Evolutionary conservation across 2,329 filamentous ascomycete genomes (phyloP).

Genomic region (Fusarium continuum): DNA sequence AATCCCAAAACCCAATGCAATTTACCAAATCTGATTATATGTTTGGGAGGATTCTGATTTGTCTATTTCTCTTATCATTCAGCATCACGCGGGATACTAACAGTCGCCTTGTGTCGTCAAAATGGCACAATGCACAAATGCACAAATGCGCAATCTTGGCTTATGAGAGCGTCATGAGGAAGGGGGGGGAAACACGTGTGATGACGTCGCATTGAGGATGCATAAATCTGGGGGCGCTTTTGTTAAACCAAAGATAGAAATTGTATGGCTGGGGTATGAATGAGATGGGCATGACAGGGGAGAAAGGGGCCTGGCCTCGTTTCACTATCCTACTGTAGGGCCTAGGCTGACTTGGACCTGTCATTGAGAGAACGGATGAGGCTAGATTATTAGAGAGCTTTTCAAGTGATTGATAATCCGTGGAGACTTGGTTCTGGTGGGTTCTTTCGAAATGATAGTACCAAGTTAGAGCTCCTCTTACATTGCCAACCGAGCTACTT

Average conservation of each 20-base stretch:
- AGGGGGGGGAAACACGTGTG: conserved; percentile 21
- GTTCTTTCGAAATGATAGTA: conserved; percentile 12
- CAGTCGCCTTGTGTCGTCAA: not conserved
- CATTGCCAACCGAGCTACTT: not conserved
- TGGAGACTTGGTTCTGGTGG: conserved; percentile 22
- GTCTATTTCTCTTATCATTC: not conserved
- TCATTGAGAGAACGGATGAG: conserved; percentile 1
- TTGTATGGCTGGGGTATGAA: conserved; percentile 17
- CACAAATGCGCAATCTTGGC: conserved; percentile 29
- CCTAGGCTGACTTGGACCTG: conserved; percentile 5
- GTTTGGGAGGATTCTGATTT: not conserved
- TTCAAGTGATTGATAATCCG: conserved; percentile 28
- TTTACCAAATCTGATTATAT: too few relatives aligned
- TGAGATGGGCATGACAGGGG: conserved; percentile 9
- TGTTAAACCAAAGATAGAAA: conserved; percentile 24
- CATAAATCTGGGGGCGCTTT: conserved; percentile 21
- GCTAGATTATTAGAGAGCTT: not conserved
- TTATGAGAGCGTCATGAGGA: conserved; percentile 28
- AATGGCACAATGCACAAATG: conserved; percentile 10
- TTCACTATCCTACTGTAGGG: conserved; percentile 14
- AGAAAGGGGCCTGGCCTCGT: conserved; percentile 20
- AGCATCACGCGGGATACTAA: not conserved
- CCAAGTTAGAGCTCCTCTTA: conserved; percentile 5
- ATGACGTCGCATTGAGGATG: conserved; percentile 29
- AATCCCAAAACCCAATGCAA: too few relatives aligned